Percentiles rank a stretch among this genome's conserved stretches.
Conservation (phyloP, 1,284 basidiomycete species). For the Inonotus hispidus region DNA sequence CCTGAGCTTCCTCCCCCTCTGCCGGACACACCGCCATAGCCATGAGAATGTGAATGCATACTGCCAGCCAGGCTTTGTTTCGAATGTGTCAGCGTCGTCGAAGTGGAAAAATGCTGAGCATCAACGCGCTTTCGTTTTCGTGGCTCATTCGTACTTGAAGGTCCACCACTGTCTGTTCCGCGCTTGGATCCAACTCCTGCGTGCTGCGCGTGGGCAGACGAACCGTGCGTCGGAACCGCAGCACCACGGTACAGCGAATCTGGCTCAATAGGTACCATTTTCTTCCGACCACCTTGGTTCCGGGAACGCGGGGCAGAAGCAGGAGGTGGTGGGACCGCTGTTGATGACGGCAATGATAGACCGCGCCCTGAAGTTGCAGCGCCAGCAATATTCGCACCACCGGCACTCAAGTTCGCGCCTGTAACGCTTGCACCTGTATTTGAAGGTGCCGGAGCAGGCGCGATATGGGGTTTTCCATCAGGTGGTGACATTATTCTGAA, state of each 20-base stretch:
- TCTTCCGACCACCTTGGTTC: constrained; percentile 7
- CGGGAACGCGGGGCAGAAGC: background rate
- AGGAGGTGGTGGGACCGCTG: background rate
- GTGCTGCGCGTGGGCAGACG: background rate
- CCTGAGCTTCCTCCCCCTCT: background rate
- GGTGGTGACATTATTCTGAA: background rate
- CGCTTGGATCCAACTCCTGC: constrained; percentile 12
- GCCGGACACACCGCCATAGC: background rate
- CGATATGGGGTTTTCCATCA: background rate
- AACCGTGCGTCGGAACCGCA: background rate
- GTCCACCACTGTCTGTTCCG: constrained; percentile 38
- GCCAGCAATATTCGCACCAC: background rate
- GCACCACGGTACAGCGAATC: constrained; percentile 15
- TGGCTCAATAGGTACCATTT: constrained; percentile 7
- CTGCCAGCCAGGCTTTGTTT: background rate
- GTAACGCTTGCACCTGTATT: background rate
- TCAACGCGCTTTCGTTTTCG: constrained; percentile 69
- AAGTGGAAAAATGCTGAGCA: constrained; percentile 19
- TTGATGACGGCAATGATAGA: background rate
- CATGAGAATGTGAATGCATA: background rate
- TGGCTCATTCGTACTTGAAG: constrained; percentile 36
- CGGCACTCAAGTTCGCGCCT: background rate
- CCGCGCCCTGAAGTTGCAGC: background rate
- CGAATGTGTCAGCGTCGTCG: background rate
- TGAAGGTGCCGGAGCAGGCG: background rate